These are phyloP conservation scores for Dentiscutata heterogama DNA, from an alignment of 371 early-diverging fungal species.

Conservation along the genomic window DNA sequence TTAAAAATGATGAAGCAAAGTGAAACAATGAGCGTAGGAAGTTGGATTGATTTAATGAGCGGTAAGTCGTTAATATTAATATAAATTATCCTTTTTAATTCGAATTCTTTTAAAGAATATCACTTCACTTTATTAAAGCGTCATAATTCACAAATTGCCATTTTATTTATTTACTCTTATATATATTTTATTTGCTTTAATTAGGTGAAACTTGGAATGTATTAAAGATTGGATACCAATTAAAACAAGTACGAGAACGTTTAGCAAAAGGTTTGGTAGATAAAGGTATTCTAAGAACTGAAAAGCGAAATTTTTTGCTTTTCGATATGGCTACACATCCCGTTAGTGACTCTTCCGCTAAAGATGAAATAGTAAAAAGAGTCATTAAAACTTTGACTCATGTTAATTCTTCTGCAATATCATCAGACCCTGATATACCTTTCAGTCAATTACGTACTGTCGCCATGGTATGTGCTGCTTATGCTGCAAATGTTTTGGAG, in stretches of 20 bases:
- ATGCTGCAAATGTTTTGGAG: constrained; percentile 96
- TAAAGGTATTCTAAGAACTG: constrained; percentile 96
- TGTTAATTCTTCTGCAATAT: constrained; percentile 57
- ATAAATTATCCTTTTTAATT: background rate
- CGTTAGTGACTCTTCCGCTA: constrained; percentile 84
- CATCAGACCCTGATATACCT: constrained; percentile 54
- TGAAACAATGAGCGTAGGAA: constrained; percentile 81
- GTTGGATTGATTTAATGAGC: constrained; percentile 97
- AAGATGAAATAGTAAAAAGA: constrained; percentile 86
- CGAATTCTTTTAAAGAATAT: too few relatives aligned
- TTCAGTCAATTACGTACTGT: constrained; percentile 74
- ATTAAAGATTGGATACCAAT: constrained; percentile 94
- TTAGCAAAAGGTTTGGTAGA: constrained; percentile 97
- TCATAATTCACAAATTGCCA: background rate
- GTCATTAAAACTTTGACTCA: constrained; percentile 78
- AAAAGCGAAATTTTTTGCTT: constrained; percentile 92
- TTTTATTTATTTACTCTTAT: background rate
- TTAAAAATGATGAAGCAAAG: constrained; percentile 84
- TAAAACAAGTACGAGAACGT: constrained; percentile 97
- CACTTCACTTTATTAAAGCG: background rate
- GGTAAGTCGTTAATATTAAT: constrained; percentile 66
- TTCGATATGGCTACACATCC: constrained; percentile 98
- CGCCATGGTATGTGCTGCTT: constrained; percentile 95
- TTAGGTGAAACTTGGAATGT: constrained; percentile 98
- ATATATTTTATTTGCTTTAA: background rate